Percentiles rank a stretch among this genome's conserved stretches.
These are phyloP conservation scores for Hirsutella thompsonii DNA, from an alignment of 2,329 filamentous ascomycete species.

Conservation along the genomic window DNA sequence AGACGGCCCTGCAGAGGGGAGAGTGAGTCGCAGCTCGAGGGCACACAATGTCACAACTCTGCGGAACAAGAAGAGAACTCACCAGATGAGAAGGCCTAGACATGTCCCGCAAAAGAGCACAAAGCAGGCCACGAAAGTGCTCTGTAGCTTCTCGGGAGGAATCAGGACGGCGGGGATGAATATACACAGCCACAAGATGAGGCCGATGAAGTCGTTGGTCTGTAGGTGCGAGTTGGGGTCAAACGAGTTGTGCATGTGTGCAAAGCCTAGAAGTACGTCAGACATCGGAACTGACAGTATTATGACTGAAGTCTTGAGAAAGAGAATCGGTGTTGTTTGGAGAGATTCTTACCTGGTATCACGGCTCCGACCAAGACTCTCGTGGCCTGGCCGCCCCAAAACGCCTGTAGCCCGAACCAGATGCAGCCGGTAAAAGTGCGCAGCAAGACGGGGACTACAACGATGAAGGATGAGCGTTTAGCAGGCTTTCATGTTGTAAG, in stretches of 20 bases:
- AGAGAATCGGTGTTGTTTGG: neutral
- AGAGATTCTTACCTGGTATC: conserved; percentile 9
- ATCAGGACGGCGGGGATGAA: conserved; percentile 11
- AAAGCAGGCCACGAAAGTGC: conserved; percentile 13
- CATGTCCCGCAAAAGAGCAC: conserved; percentile 10
- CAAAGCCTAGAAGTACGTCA: conserved; percentile 6
- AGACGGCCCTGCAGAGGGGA: conserved; percentile 7
- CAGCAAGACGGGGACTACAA: conserved; percentile 6
- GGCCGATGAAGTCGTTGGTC: conserved; percentile 14
- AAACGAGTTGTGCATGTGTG: conserved; percentile 12
- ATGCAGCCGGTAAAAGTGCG: conserved; percentile 13
- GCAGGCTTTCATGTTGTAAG: too few species aligned
- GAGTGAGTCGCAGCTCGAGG: neutral
- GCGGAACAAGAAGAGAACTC: neutral
- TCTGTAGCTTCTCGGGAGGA: conserved; percentile 12
- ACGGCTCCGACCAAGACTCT: conserved; percentile 14
- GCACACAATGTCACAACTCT: neutral
- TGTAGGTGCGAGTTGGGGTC: conserved; percentile 10
- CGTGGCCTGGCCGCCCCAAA: conserved; percentile 15
- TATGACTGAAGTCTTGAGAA: too few species aligned
- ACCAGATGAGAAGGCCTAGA: conserved; percentile 10
- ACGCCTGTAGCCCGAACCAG: conserved; percentile 17
- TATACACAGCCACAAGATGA: conserved; percentile 12
- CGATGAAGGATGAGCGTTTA: too few species aligned
- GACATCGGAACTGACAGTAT: too few species aligned